A percentile compares a stretch with the other conserved stretches of the same genome.
These are phyloP conservation scores for Panellus pusillus DNA, from an alignment of 768 basidiomycete genomes.

Conservation along the genomic window DNA sequence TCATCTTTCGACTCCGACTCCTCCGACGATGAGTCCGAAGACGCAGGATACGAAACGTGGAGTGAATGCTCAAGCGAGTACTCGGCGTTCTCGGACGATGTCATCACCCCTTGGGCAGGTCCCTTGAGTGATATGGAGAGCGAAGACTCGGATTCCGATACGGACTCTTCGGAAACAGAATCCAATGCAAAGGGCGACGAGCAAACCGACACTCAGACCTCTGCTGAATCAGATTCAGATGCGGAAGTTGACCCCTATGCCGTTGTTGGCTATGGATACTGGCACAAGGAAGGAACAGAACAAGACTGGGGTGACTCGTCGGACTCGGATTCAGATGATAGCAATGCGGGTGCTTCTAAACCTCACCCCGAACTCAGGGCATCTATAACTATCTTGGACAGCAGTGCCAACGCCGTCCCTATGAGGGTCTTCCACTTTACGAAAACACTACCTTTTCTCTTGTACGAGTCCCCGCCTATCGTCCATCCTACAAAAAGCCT, in stretches of 20 bases:
- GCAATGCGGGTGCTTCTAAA: background rate
- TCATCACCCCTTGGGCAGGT: constrained; percentile 19
- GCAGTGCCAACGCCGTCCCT: background rate
- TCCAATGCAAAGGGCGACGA: background rate
- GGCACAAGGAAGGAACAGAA: constrained; percentile 11
- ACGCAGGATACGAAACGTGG: constrained; percentile 23
- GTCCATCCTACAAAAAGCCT: constrained; percentile 28
- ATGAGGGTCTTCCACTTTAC: constrained; percentile 20
- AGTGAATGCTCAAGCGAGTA: constrained; percentile 21
- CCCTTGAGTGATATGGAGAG: constrained; percentile 9
- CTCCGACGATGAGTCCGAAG: background rate
- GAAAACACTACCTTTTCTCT: constrained; percentile 18
- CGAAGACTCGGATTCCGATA: constrained; percentile 8
- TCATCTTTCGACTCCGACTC: background rate
- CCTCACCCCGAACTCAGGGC: constrained; percentile 1
- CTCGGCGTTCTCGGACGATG: constrained; percentile 15
- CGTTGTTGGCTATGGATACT: constrained; percentile 11
- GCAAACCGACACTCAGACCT: too few species aligned
- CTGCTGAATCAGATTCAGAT: background rate
- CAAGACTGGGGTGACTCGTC: background rate
- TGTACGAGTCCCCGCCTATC: constrained; percentile 29
- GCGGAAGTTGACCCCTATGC: constrained; percentile 5
- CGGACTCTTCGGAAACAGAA: background rate
- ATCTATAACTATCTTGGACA: constrained; percentile 15
- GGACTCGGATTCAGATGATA: constrained; percentile 9